Percentiles rank a stretch among this genome's conserved stretches.
Conservation (phyloP, 202 grass and related monocot genomes). For the Carex arenaria region DNA sequence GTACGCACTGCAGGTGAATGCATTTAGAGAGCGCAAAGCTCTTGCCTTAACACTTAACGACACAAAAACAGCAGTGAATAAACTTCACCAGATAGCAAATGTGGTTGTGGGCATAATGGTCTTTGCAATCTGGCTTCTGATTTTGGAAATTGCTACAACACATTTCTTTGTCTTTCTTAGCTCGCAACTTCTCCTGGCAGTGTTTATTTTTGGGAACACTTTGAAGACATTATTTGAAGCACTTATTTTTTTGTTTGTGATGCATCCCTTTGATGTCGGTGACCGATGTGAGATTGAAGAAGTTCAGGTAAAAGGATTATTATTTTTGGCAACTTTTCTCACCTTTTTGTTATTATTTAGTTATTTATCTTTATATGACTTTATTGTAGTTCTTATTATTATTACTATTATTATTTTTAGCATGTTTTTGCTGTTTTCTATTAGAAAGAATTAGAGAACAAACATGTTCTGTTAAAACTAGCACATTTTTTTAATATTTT, state of each 20-base stretch:
- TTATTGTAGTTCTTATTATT: background rate
- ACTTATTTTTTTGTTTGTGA: slow-evolving; percentile 74
- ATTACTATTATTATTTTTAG: background rate
- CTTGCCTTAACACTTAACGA: slow-evolving; percentile 81
- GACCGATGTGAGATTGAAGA: slow-evolving; percentile 68
- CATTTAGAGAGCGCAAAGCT: slow-evolving; percentile 73
- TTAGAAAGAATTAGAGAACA: background rate
- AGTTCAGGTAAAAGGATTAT: slow-evolving; percentile 41
- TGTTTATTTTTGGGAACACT: slow-evolving; percentile 88
- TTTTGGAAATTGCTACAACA: slow-evolving; percentile 66
- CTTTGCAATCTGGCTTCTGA: slow-evolving; percentile 59
- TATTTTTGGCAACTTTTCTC: background rate
- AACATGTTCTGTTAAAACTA: background rate
- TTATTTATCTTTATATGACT: background rate
- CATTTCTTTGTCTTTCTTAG: slow-evolving; percentile 76
- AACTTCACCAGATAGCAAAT: slow-evolving; percentile 76
- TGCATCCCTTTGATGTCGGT: slow-evolving; percentile 90
- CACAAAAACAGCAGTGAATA: slow-evolving; percentile 85
- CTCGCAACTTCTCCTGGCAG: slow-evolving; percentile 66
- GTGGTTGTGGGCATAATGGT: slow-evolving; percentile 47
- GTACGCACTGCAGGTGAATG: slow-evolving; percentile 48
- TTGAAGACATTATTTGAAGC: slow-evolving; percentile 83
- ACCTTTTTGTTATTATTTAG: background rate
- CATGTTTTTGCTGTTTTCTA: background rate
- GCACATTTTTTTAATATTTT: background rate